A percentile compares a stretch with the other conserved stretches of the same genome.
Conservation (phyloP, 805 yeast species). For the Candida mattraensis region DNA sequence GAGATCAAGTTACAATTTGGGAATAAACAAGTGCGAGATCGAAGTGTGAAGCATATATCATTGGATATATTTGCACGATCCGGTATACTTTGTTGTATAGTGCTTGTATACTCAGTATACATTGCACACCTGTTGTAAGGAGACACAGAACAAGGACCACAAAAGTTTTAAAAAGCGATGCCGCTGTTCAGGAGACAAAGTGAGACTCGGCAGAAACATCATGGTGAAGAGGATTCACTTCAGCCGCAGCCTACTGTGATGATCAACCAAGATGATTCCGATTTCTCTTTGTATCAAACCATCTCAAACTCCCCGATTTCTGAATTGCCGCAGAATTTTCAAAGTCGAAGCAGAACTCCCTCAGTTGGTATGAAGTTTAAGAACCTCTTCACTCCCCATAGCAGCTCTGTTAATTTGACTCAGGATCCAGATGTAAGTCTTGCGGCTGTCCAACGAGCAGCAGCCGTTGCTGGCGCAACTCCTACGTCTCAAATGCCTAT, state of each 20-base stretch:
- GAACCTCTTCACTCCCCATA: slow-evolving; percentile 28
- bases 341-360: slow-evolving; percentile 24
- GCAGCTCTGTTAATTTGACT: slow-evolving; percentile 15
- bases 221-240: slow-evolving; percentile 10
- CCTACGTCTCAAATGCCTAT: not conserved
- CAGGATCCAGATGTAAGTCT: slow-evolving; percentile 13
- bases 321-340: slow-evolving; percentile 15
- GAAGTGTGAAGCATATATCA: too few species aligned
- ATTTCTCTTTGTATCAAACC: slow-evolving; percentile 24
- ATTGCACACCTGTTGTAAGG: slow-evolving; percentile 3
- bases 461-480: slow-evolving; percentile 7
- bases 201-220: slow-evolving; percentile 2
- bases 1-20: too few species aligned
- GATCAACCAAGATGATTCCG: slow-evolving; percentile 25
- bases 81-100: too few species aligned
- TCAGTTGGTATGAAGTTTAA: slow-evolving; percentile 34
- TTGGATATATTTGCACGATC: too few species aligned
- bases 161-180: slow-evolving; percentile 8
- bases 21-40: too few species aligned
- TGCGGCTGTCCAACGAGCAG: slow-evolving; percentile 15
- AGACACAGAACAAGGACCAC: slow-evolving; percentile 1
- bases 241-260: slow-evolving; percentile 17
- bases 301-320: slow-evolving; percentile 22
- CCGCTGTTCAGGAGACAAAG: slow-evolving; percentile 21
- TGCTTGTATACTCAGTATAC: too few species aligned